Conservation (phyloP, 345 rosid genomes). For the Melaleuca alternifolia region DNA sequence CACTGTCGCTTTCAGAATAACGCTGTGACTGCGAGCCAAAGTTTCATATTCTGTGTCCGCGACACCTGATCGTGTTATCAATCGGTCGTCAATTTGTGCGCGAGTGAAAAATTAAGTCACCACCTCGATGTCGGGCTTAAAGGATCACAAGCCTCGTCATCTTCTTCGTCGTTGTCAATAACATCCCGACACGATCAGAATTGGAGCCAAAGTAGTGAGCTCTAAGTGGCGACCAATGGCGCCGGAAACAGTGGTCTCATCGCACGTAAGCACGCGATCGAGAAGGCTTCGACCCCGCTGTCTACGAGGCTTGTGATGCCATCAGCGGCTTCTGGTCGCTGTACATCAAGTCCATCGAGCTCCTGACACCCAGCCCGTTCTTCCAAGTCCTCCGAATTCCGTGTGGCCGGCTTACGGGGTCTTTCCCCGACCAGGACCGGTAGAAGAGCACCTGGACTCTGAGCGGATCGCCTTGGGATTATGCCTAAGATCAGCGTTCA, state of each 20-base stretch:
- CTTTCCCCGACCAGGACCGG: conserved; percentile 20
- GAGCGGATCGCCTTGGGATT: conserved; percentile 14
- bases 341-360: conserved; percentile 18
- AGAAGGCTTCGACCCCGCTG: conserved; percentile 15
- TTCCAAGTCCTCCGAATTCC: conserved; percentile 26
- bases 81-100: neutral
- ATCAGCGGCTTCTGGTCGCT: conserved; percentile 25
- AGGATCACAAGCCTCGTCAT: neutral
- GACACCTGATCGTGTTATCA: neutral
- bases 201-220: neutral
- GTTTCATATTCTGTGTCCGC: neutral
- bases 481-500: conserved; percentile 11
- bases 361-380: conserved; percentile 15
- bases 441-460: conserved; percentile 16
- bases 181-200: neutral
- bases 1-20: neutral
- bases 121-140: neutral
- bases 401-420: conserved; percentile 17
- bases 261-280: conserved; percentile 16
- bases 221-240: conserved; percentile 17
- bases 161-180: neutral
- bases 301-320: conserved; percentile 11
- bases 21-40: neutral
- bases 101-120: neutral
- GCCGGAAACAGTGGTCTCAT: conserved; percentile 27